These are phyloP conservation scores for Mycena rosella DNA, from an alignment of 768 basidiomycete genomes.

Conservation along the genomic window DNA sequence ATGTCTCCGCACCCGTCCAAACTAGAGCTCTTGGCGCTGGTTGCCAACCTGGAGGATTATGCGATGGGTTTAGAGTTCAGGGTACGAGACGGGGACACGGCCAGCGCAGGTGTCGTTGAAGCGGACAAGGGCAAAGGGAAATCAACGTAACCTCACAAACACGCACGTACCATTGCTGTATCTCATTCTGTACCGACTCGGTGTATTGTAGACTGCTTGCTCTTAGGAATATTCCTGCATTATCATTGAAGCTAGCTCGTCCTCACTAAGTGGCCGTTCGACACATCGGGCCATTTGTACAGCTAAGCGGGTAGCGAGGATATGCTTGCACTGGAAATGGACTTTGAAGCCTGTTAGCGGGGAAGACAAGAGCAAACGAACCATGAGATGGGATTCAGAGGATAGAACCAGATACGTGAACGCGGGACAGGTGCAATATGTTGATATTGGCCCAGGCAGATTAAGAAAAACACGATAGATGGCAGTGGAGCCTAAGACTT, in stretches of 20 bases:
- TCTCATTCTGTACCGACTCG: slow-evolving; percentile 30
- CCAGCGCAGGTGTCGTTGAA: slow-evolving; percentile 26
- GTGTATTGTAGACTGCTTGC: slow-evolving; percentile 32
- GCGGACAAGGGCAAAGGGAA: slow-evolving; percentile 30
- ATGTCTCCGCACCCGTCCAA: slow-evolving; percentile 35
- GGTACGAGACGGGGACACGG: slow-evolving; percentile 37
- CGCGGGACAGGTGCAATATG: slow-evolving; percentile 83
- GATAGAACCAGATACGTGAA: slow-evolving; percentile 75
- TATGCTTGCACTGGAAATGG: slow-evolving; percentile 78
- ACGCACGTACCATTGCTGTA: slow-evolving; percentile 10
- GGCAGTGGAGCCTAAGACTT: slow-evolving; percentile 76
- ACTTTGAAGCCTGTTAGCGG: slow-evolving; percentile 6
- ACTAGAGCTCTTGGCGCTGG: slow-evolving; percentile 49
- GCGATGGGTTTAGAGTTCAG: slow-evolving; percentile 74
- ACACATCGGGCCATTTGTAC: slow-evolving; percentile 63
- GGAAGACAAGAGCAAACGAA: slow-evolving; percentile 43
- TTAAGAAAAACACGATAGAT: slow-evolving; percentile 71
- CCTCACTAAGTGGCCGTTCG: slow-evolving; percentile 59
- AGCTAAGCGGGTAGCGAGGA: slow-evolving; percentile 76
- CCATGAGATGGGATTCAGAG: slow-evolving; percentile 74
- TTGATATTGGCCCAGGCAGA: slow-evolving; percentile 54
- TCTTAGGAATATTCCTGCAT: slow-evolving; percentile 48
- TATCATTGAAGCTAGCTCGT: slow-evolving; percentile 64
- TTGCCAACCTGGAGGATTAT: slow-evolving; percentile 69
- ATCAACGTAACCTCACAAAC: slow-evolving; percentile 15